Base-by-base conservation (phyloP, 352 stramenopile species). In the Phytophthora hibernalis region DNA sequence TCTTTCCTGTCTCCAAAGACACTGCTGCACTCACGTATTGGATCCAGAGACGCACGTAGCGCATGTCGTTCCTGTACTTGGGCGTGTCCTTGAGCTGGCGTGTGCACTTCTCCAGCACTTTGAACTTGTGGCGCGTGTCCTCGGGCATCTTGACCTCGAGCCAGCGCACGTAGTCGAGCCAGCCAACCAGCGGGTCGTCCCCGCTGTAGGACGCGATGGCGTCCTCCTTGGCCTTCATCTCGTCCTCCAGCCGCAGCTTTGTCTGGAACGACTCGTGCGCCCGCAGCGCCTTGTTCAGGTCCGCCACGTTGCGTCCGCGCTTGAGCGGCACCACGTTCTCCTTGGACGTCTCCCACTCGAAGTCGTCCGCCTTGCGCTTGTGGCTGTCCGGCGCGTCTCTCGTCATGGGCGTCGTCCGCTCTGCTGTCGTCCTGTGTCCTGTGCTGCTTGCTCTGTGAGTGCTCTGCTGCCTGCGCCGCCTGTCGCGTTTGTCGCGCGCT, bases 251-350 rank as follows among this genome's bases (percentile, higher is more conserved):
- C 3, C 63, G 74, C 16, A 84, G 26, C 50, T 91, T 88, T 8
- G 76, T 83, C 54, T 90, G 77, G 42, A 89, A 87, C 16, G 79
- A 91, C 43, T 91, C 80, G 38, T 92, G 69, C 12, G 75, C 73
- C 15, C 72, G 79, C 61, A 94, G 67, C 42, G 85, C 82, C 44
- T 79, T 72, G 65, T 96, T 96, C 35, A 96, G 78, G 44, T 96
- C 85, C 5, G 67, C 58, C 26, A 96, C 86, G 50, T 92, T 91
- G 15, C 88, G 87, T 4, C 88, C 88, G 26, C 85, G 72, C 57
- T 92, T 90, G 43, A 96, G 70, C 42, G 88, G 88, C 77, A 93
- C 80, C n/a, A 96, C 85, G 63, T 96, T 96, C 68, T 96, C 88
- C 61, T 96, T 96, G 31, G 85, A 87, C 64, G 73, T 80, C 68